Percentiles rank a stretch among this genome's conserved stretches.
These are phyloP conservation scores for Saxophila tyrrhenica DNA, from an alignment of 495 filamentous ascomycete genomes.

Conservation along the genomic window DNA sequence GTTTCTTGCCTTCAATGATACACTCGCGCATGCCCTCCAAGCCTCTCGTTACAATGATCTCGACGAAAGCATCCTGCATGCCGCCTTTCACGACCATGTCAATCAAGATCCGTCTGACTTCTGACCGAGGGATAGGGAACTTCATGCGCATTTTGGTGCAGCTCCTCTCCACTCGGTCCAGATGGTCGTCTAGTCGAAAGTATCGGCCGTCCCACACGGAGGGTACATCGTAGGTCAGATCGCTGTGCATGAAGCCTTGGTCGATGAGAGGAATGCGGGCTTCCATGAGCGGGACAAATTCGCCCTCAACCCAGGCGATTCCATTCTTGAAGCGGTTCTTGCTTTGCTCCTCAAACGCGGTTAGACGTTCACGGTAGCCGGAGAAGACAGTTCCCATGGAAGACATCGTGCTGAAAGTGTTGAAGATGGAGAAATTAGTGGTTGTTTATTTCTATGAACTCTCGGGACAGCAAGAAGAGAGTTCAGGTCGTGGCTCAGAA, in stretches of 20 bases:
- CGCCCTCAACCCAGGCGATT: constrained; percentile 31
- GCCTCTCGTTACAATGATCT: constrained; percentile 35
- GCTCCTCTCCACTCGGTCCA: constrained; percentile 27
- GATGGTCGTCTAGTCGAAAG: constrained; percentile 33
- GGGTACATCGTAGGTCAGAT: constrained; percentile 35
- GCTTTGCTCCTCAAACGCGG: constrained; percentile 19
- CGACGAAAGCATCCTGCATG: constrained; percentile 33
- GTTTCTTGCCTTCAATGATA: constrained; percentile 3
- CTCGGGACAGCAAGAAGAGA: too few species aligned
- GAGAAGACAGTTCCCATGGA: constrained; percentile 29
- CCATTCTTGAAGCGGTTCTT: constrained; percentile 28
- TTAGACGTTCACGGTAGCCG: constrained; percentile 24
- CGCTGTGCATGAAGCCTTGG: constrained; percentile 35
- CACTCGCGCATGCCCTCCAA: constrained; percentile 25
- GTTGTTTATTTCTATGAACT: too few species aligned
- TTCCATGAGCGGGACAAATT: constrained; percentile 24
- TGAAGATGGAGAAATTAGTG: too few species aligned
- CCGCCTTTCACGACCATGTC: constrained; percentile 32
- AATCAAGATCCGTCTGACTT: constrained; percentile 28
- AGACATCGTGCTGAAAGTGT: constrained; percentile 16
- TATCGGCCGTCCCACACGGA: constrained; percentile 33
- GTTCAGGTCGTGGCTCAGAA: too few species aligned
- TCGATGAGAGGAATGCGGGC: constrained; percentile 34
- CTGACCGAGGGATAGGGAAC: constrained; percentile 25
- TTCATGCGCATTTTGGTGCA: constrained; percentile 32